Percentiles rank a stretch among this genome's conserved stretches.
phyloP scores from a whole-genome alignment of 495 filamentous ascomycete species.

The Cercophora samala region DNA sequence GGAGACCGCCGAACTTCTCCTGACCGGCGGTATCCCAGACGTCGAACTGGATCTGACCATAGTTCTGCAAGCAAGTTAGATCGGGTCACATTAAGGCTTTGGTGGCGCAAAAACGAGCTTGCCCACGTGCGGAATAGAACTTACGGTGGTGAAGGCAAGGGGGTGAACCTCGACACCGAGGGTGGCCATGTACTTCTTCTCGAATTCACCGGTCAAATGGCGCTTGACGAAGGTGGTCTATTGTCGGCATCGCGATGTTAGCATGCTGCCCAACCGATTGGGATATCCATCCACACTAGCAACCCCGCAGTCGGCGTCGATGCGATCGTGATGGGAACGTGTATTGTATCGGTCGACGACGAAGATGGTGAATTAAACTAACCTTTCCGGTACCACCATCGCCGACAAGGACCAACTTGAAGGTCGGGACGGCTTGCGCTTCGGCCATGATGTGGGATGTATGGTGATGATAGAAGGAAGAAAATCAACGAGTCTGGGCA shows the following conservation, averaged over 20 bases:
- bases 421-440: slow-evolving; percentile 60
- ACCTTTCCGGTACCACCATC: slow-evolving; percentile 99
- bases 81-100: slow-evolving; percentile 2
- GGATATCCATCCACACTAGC: slow-evolving; percentile 13
- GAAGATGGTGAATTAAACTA: slow-evolving; percentile 33
- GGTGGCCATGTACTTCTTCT: slow-evolving; percentile 99
- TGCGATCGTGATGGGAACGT: slow-evolving; percentile 16
- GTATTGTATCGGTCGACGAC: slow-evolving; percentile 6
- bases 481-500: slow-evolving; percentile 33
- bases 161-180: slow-evolving; percentile 99
- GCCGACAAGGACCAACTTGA: slow-evolving; percentile 99
- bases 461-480: slow-evolving; percentile 23
- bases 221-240: slow-evolving; percentile 99
- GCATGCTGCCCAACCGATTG: slow-evolving; percentile 10
- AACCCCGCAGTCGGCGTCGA: slow-evolving; percentile 28
- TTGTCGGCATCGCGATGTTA: slow-evolving; percentile 24
- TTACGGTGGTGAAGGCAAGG: slow-evolving; percentile 87
- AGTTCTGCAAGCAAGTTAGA: slow-evolving; percentile 63
- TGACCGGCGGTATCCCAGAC: slow-evolving; percentile 99
- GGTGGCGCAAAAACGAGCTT: slow-evolving; percentile 16
- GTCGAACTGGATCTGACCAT: slow-evolving; percentile 95
- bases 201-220: slow-evolving; percentile 98
- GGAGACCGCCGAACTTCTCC: slow-evolving; percentile 99
- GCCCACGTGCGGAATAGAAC: slow-evolving; percentile 32
- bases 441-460: slow-evolving; percentile 55